Percentiles rank a stretch among this genome's conserved stretches.
Evolutionary conservation across 2,329 filamentous ascomycete species (phyloP).

Genomic region (Didymellaceae sp.): DNA sequence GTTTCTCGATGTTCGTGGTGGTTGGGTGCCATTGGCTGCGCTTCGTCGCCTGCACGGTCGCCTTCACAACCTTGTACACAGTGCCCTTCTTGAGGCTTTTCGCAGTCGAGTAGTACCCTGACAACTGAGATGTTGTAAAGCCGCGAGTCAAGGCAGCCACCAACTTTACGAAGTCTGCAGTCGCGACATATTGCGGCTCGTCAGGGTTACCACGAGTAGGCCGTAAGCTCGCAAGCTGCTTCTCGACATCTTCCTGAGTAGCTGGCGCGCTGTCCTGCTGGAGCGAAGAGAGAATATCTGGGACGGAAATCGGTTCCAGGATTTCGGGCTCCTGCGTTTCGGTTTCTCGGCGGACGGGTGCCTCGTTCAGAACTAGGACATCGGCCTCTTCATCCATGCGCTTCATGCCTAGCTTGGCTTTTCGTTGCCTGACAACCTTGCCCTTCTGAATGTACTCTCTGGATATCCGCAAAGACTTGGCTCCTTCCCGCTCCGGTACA

Average conservation of each 20-base stretch:
- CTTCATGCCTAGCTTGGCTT: constrained; percentile 40
- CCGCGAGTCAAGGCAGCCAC: constrained; percentile 28
- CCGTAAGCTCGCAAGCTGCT: constrained; percentile 41
- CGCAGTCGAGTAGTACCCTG: constrained; percentile 38
- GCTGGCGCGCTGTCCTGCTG: constrained; percentile 29
- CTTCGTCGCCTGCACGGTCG: constrained; percentile 21
- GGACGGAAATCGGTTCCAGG: constrained; percentile 19
- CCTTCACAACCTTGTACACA: constrained; percentile 26
- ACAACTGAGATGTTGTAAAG: constrained; percentile 41
- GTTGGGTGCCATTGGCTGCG: constrained; percentile 43
- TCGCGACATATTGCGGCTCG: constrained; percentile 40
- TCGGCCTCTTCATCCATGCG: constrained; percentile 45
- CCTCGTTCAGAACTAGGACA: constrained; percentile 45
- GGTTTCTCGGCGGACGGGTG: constrained; percentile 12
- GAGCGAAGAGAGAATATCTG: constrained; percentile 38
- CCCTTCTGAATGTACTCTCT: constrained; percentile 24
- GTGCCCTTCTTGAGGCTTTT: constrained; percentile 29
- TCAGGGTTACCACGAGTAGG: constrained; percentile 27
- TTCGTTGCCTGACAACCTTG: constrained; percentile 36
- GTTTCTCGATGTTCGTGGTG: constrained; percentile 28
- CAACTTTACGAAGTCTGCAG: constrained; percentile 36
- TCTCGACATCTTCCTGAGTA: constrained; percentile 38
- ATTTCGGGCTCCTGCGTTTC: constrained; percentile 13
- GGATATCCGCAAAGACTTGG: constrained; percentile 1
- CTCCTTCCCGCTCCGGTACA: background rate